Evolutionary conservation across 1,284 basidiomycete species (phyloP).

Genomic region (Athelia psychrophila): DNA sequence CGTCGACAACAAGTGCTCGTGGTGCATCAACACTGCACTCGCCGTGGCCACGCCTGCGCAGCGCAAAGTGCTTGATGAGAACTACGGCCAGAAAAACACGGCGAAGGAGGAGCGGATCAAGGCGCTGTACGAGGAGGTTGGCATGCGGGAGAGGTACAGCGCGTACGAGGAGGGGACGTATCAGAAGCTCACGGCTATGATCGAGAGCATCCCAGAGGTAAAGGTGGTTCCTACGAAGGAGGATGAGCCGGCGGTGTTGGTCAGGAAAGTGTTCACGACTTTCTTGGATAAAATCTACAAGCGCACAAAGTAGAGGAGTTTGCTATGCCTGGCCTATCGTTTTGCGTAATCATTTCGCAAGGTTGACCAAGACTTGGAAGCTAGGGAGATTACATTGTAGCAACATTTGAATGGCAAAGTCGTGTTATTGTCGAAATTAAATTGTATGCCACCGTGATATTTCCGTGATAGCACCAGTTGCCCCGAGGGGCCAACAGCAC

Average conservation of each 20-base stretch:
- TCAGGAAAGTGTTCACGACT: slow-evolving; percentile 78
- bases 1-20: slow-evolving; percentile 98
- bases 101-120: slow-evolving; percentile 70
- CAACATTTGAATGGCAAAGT: too few species aligned
- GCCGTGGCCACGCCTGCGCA: slow-evolving; percentile 52
- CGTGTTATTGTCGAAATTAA: too few species aligned
- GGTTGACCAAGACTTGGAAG: too few species aligned
- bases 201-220: slow-evolving; percentile 67
- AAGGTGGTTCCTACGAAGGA: slow-evolving; percentile 17
- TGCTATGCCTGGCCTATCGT: too few species aligned
- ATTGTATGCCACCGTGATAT: too few species aligned
- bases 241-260: slow-evolving; percentile 51
- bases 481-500: too few species aligned
- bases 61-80: slow-evolving; percentile 62
- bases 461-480: too few species aligned
- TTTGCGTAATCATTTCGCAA: too few species aligned
- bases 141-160: slow-evolving; percentile 67
- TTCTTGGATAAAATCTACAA: slow-evolving; percentile 93
- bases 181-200: slow-evolving; percentile 61
- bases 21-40: slow-evolving; percentile 93
- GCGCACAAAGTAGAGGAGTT: slow-evolving; percentile 70
- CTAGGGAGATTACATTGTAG: too few species aligned
- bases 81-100: slow-evolving; percentile 86
- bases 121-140: slow-evolving; percentile 73
- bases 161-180: slow-evolving; percentile 82